Evolutionary conservation across 2,329 filamentous ascomycete species (phyloP).

Genomic region (Pestalotiopsis sp.): DNA sequence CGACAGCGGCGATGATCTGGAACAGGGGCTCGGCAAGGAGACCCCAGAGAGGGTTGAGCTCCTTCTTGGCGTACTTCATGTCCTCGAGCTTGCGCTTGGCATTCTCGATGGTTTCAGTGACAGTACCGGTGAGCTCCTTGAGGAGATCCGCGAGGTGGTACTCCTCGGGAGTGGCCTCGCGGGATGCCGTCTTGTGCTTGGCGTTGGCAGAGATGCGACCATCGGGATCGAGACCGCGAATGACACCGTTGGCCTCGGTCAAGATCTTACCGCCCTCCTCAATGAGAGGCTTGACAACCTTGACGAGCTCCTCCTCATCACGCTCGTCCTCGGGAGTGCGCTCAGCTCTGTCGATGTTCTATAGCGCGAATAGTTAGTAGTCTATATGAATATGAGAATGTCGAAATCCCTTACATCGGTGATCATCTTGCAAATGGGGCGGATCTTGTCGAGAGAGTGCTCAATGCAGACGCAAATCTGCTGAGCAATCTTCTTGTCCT

Average conservation of each 20-base stretch:
- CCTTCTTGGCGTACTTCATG: conserved; percentile 94
- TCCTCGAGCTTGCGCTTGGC: conserved; percentile 86
- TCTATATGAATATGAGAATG: not conserved
- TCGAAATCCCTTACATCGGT: conserved; percentile 60
- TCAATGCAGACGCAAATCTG: conserved; percentile 74
- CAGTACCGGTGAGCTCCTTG: conserved; percentile 80
- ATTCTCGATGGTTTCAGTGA: conserved; percentile 81
- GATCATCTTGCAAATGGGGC: conserved; percentile 85
- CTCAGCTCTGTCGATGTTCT: conserved; percentile 80
- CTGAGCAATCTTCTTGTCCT: conserved; percentile 74
- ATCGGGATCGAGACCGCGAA: conserved; percentile 86
- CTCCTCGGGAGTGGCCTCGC: conserved; percentile 80
- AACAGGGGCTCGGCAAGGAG: conserved; percentile 81
- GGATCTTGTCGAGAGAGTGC: conserved; percentile 79
- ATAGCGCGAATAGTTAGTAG: conserved; percentile 5
- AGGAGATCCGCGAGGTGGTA: conserved; percentile 80
- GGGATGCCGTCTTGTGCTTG: conserved; percentile 74
- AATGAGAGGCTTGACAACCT: conserved; percentile 83
- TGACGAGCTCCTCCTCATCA: conserved; percentile 86
- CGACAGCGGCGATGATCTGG: conserved; percentile 90
- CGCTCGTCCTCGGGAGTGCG: conserved; percentile 81
- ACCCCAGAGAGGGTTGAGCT: conserved; percentile 87
- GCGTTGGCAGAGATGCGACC: conserved; percentile 82
- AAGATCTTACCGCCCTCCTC: conserved; percentile 83
- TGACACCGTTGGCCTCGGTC: conserved; percentile 81